Conservation (phyloP, 177 flowering plant genomes). For the Vitis hybrid region DNA sequence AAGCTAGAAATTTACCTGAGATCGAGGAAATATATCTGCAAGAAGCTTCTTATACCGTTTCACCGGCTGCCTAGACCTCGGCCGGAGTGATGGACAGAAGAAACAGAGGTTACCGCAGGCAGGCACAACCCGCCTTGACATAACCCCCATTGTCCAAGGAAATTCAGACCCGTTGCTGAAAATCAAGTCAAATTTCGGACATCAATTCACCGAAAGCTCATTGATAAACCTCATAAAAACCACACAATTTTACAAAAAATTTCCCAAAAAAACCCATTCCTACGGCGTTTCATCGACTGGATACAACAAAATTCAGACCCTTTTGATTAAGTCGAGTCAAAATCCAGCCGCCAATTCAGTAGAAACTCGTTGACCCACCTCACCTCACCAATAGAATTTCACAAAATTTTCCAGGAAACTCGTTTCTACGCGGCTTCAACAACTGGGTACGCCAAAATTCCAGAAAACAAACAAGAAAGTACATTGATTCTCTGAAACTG, state of each 20-base stretch:
- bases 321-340: background rate
- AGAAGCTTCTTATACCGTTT: conserved; percentile 87
- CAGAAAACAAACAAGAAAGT: background rate
- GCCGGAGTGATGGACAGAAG: conserved; percentile 84
- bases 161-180: conserved; percentile 14
- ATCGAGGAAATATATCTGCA: conserved; percentile 68
- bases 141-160: conserved; percentile 64
- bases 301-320: background rate
- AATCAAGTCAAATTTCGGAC: conserved; percentile 4
- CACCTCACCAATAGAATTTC: too few relatives aligned
- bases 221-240: background rate
- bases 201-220: background rate
- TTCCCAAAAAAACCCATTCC: background rate
- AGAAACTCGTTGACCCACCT: background rate
- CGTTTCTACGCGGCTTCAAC: too few relatives aligned
- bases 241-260: background rate
- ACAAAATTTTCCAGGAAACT: too few relatives aligned
- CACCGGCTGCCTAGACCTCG: conserved; percentile 88
- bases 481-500: conserved; percentile 6
- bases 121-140: conserved; percentile 83
- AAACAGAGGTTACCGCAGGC: conserved; percentile 81
- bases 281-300: background rate
- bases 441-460: too few relatives aligned
- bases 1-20: conserved; percentile 48
- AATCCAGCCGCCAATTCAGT: background rate